A percentile compares a stretch with the other conserved stretches of the same genome.
Evolutionary conservation across 2,329 filamentous ascomycete genomes (phyloP).

Genomic region (Colletotrichum tamarilloi): DNA sequence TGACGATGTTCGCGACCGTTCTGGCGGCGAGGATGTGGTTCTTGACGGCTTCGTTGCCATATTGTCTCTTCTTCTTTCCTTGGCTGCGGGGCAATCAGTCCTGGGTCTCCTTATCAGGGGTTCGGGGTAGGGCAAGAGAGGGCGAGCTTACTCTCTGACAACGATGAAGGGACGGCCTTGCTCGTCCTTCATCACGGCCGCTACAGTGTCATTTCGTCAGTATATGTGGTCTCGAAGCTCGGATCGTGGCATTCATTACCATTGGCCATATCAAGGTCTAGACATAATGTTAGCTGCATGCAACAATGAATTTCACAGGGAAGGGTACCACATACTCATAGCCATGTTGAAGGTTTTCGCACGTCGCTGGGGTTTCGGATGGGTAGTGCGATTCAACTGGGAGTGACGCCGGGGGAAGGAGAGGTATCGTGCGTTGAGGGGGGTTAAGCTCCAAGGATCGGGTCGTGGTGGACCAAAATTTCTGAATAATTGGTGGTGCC

Average conservation of each 20-base stretch:
- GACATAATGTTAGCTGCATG: slow-evolving; percentile 48
- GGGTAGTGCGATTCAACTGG: slow-evolving; percentile 29
- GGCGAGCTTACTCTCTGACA: slow-evolving; percentile 85
- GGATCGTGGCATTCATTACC: slow-evolving; percentile 62
- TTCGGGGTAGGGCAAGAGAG: slow-evolving; percentile 14
- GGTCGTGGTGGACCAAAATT: slow-evolving; percentile 39
- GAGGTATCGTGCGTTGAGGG: slow-evolving; percentile 35
- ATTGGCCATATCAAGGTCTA: slow-evolving; percentile 86
- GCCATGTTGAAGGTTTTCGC: slow-evolving; percentile 38
- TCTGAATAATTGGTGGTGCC: slow-evolving; percentile 38
- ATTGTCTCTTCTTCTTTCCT: slow-evolving; percentile 96
- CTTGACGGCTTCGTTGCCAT: slow-evolving; percentile 97
- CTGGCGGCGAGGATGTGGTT: slow-evolving; percentile 96
- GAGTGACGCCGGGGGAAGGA: slow-evolving; percentile 21
- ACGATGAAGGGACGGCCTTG: slow-evolving; percentile 97
- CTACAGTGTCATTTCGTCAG: slow-evolving; percentile 49
- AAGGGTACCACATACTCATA: slow-evolving; percentile 39
- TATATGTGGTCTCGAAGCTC: slow-evolving; percentile 31
- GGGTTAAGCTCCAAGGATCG: slow-evolving; percentile 35
- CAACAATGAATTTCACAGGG: background rate
- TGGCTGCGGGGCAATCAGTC: slow-evolving; percentile 68
- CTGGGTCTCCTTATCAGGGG: slow-evolving; percentile 5
- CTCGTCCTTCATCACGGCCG: slow-evolving; percentile 92
- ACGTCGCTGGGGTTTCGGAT: slow-evolving; percentile 12
- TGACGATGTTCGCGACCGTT: slow-evolving; percentile 96